Evolutionary conservation across 2,329 filamentous ascomycete genomes (phyloP).

Genomic region (Fusarium vanettenii): DNA sequence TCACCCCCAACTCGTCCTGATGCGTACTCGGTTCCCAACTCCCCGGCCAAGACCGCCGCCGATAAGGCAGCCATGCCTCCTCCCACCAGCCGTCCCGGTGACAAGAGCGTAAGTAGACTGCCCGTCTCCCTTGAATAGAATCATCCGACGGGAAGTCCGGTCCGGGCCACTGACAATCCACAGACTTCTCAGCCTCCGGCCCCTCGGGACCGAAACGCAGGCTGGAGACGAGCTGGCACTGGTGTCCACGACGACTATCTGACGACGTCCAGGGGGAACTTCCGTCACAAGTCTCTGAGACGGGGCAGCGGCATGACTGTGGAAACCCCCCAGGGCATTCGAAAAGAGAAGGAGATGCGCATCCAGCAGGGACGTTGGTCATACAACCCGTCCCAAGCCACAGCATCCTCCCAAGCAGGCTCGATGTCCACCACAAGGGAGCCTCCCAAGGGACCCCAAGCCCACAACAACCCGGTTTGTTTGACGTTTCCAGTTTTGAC

Average conservation of each 20-base stretch:
- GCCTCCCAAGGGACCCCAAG: not conserved
- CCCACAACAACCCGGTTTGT: not conserved
- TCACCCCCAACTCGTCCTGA: not conserved
- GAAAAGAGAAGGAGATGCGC: not conserved
- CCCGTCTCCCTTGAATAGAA: not conserved
- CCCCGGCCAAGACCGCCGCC: not conserved
- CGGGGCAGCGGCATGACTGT: slow-evolving; percentile 6
- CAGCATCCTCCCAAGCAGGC: not conserved
- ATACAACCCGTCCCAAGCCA: not conserved
- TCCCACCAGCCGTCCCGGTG: not conserved
- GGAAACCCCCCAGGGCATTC: slow-evolving; percentile 3
- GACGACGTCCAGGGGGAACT: not conserved
- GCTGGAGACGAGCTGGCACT: not conserved
- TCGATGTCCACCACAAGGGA: too few species aligned
- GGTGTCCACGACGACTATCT: slow-evolving; percentile 20
- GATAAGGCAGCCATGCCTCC: not conserved
- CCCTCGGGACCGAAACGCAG: not conserved
- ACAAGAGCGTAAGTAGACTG: not conserved
- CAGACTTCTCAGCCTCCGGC: not conserved
- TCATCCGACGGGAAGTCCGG: not conserved
- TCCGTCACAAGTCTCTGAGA: slow-evolving; percentile 17
- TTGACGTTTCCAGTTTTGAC: too few species aligned
- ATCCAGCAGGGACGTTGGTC: not conserved
- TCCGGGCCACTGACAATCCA: not conserved
- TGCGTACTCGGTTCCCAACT: not conserved